These are phyloP conservation scores for Chalciporus pseudorubinellus DNA, from an alignment of 768 basidiomycete genomes.

Conservation along the genomic window DNA sequence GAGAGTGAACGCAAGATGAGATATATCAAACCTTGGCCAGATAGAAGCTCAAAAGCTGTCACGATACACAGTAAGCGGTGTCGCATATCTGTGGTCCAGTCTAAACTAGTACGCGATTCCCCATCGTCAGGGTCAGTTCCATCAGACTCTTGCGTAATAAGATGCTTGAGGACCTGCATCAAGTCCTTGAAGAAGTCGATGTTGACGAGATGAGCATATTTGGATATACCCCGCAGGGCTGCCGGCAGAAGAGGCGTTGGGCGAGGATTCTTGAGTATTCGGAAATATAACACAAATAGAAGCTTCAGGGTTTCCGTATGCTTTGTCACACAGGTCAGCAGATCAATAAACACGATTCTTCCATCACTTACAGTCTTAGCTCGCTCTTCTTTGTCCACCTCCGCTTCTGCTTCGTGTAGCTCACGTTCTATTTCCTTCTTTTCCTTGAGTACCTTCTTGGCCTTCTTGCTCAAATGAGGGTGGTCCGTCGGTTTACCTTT, in stretches of 20 bases:
- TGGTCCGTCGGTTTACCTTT: constrained; percentile 59
- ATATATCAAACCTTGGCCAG: constrained; percentile 75
- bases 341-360: constrained; percentile 9
- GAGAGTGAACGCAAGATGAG: constrained; percentile 7
- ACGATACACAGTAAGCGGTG: constrained; percentile 81
- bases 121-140: constrained; percentile 40
- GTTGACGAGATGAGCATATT: constrained; percentile 95
- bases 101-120: constrained; percentile 25
- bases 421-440: constrained; percentile 88
- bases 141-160: constrained; percentile 55
- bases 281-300: constrained; percentile 95
- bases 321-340: constrained; percentile 41
- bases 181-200: constrained; percentile 98
- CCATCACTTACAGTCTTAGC: constrained; percentile 63
- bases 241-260: constrained; percentile 79
- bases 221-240: constrained; percentile 88
- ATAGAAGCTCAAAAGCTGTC: constrained; percentile 95
- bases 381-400: constrained; percentile 89
- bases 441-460: constrained; percentile 81
- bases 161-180: constrained; percentile 76
- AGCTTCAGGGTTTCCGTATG: constrained; percentile 98
- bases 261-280: constrained; percentile 82
- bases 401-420: constrained; percentile 91
- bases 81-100: constrained; percentile 43
- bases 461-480: constrained; percentile 90